These are phyloP conservation scores for Gossypium schwendimanii DNA, from an alignment of 441 rosid species.

Conservation along the genomic window DNA sequence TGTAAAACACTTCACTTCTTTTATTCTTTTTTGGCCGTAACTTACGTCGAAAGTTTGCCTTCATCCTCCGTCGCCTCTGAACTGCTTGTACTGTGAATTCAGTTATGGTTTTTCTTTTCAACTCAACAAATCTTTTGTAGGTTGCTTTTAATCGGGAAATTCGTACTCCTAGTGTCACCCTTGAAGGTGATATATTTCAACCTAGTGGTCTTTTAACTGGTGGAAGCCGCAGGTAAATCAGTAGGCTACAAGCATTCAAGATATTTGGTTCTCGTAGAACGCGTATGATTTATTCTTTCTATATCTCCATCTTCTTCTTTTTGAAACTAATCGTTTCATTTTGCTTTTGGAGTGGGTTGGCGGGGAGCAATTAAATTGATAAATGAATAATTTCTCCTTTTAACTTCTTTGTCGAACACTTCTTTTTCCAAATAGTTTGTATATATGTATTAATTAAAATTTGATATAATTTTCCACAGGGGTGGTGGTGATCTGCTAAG, in stretches of 20 bases:
- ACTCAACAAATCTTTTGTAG: slow-evolving; percentile 29
- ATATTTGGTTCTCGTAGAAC: not conserved
- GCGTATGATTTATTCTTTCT: not conserved
- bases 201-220: slow-evolving; percentile 97
- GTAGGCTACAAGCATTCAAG: not conserved
- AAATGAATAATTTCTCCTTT: not conserved
- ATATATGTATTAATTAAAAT: not conserved
- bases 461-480: slow-evolving; percentile 28
- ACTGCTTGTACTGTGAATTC: not conserved
- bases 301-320: not conserved
- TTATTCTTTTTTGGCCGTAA: not conserved
- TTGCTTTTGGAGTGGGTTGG: not conserved
- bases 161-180: slow-evolving; percentile 79
- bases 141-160: slow-evolving; percentile 74
- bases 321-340: not conserved
- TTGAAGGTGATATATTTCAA: slow-evolving; percentile 93
- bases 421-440: not conserved
- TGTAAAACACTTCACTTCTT: slow-evolving; percentile 5
- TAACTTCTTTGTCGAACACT: not conserved
- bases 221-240: slow-evolving; percentile 78
- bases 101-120: not conserved
- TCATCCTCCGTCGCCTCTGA: not conserved
- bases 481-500: slow-evolving; percentile 86
- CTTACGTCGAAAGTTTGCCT: not conserved
- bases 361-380: not conserved